Base-by-base conservation (phyloP, 768 basidiomycete species). In the Kondoa subrosea region DNA sequence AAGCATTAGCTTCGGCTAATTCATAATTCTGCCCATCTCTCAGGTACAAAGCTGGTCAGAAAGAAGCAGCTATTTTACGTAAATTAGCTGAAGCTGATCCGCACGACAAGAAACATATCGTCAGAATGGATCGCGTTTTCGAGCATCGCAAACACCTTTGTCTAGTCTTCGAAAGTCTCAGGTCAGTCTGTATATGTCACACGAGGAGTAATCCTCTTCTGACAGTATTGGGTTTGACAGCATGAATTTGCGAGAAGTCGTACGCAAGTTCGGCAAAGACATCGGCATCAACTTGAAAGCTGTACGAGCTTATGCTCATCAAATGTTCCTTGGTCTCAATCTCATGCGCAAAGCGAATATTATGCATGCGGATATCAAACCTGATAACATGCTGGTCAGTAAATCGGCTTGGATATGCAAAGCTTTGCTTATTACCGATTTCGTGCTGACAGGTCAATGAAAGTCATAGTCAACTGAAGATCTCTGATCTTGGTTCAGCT, bases 311-410 rank as follows among this genome's bases (percentile, higher is more conserved):
- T 99, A 99, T 76, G 86, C 95, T 32, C 89, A 93, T 72, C 95
- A 99, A 75, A 84, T 99, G 65, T 92, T 97, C 78, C 82, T 96
- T 65, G 83, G 89, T 21, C 77, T 97, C 71, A 83, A 87, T 72
- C 80, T 92, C 66, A 80, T 97, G 75, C 84, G 85, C 72, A 96
- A 96, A 78, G 83, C 85, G 68, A 90, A 88, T 71, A 85, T 97
- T 68, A 95, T 96, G 84, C 95, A 99, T 74, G 95, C 95, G 4
- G 95, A 99, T 75, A 89, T 99, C 76, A 97, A 97, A 77, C 95
- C 95, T 25, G 95, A 97, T 76, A 97, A 97, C 76, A 93, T 99
- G 57, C 77, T 97, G 74, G 92, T 91, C 70, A 33, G 85, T 82
- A 34, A 16, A 2, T 0, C 0, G 62, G 26, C 34, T 30, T 1